These are phyloP conservation scores for Immersiella caudata DNA, from an alignment of 495 filamentous ascomycete genomes.

Conservation along the genomic window DNA sequence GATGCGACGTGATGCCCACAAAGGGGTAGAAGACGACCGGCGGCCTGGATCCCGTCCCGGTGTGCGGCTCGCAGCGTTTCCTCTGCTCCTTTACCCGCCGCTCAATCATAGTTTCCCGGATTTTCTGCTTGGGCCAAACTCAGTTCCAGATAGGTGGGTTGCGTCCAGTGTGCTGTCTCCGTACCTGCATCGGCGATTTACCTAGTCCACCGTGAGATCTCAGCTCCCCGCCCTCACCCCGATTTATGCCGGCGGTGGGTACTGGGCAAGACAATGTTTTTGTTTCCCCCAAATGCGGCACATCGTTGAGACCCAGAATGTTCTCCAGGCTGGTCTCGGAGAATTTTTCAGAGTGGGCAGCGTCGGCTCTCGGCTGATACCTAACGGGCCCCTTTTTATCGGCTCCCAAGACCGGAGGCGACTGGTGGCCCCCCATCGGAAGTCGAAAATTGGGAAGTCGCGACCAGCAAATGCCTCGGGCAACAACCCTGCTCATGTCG, in stretches of 20 bases:
- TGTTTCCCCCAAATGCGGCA: not conserved
- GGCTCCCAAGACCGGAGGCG: not conserved
- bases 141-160: not conserved
- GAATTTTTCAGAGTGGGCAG: not conserved
- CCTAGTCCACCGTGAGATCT: not conserved
- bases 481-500: constrained; percentile 9
- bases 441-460: not conserved
- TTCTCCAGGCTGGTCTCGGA: not conserved
- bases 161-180: not conserved
- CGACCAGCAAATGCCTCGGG: constrained; percentile 10
- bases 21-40: not conserved
- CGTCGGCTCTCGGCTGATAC: constrained; percentile 1
- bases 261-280: not conserved
- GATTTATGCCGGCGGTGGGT: not conserved
- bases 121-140: not conserved
- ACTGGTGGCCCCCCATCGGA: constrained; percentile 8
- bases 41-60: not conserved
- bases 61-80: not conserved
- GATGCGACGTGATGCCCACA: not conserved
- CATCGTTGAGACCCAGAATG: not conserved
- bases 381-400: not conserved
- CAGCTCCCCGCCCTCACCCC: not conserved
- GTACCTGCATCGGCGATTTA: not conserved
- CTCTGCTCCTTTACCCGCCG: not conserved
- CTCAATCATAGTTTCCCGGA: not conserved